A percentile compares a stretch with the other conserved stretches of the same genome.
phyloP scores from a whole-genome alignment of 1,284 basidiomycete species.

The Microbotryum intermedium region DNA sequence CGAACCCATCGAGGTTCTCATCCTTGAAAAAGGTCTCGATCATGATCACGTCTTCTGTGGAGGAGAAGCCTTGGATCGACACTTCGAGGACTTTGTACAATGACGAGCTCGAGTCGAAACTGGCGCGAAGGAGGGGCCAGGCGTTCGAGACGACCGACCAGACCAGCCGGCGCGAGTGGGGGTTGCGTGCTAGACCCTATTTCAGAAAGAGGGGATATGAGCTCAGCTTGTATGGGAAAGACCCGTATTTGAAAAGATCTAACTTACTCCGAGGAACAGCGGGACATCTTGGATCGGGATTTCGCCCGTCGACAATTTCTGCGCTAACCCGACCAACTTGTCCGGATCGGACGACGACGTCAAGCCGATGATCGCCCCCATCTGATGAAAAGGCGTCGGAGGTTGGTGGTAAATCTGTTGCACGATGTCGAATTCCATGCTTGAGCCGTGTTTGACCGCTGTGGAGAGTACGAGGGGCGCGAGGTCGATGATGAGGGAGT shows the following conservation, averaged over 20 bases:
- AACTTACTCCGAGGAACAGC: constrained; percentile 16
- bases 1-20: neutral
- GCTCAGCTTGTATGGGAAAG: neutral
- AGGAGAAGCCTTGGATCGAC: too few relatives aligned
- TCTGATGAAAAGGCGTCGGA: constrained; percentile 45
- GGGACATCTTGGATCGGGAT: constrained; percentile 30
- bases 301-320: constrained; percentile 37
- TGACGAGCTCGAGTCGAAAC: too few relatives aligned
- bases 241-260: neutral
- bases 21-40: too few relatives aligned
- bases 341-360: constrained; percentile 32
- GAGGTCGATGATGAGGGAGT: constrained; percentile 66
- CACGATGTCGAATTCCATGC: constrained; percentile 7
- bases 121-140: constrained; percentile 3
- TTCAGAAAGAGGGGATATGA: neutral
- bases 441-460: constrained; percentile 1
- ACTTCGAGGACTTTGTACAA: too few relatives aligned
- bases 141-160: constrained; percentile 13
- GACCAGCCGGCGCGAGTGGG: constrained; percentile 11
- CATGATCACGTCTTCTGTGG: too few relatives aligned
- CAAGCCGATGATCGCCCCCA: constrained; percentile 40
- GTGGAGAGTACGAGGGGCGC: constrained; percentile 48
- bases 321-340: constrained; percentile 37
- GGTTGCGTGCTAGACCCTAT: constrained; percentile 17
- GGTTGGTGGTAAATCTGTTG: constrained; percentile 63